Evolutionary conservation across 768 basidiomycete species (phyloP).

Genomic region (Mycena leptocephala): DNA sequence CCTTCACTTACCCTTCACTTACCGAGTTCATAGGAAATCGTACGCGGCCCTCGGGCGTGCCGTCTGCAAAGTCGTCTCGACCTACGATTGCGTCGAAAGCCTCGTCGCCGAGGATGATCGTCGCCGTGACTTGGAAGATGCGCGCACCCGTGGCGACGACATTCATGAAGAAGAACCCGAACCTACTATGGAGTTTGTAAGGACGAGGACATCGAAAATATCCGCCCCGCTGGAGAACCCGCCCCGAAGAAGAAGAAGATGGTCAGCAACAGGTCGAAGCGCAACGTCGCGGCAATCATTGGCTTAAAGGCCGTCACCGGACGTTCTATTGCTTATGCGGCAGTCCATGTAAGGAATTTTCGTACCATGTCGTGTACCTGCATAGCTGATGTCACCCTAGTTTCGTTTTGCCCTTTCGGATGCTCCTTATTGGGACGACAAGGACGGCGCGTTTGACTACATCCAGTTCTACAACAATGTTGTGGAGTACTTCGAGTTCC

Average conservation of each 20-base stretch:
- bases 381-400: not conserved
- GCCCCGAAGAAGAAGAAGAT: too few relatives aligned
- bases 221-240: too few relatives aligned
- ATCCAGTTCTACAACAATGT: constrained; percentile 34
- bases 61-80: not conserved
- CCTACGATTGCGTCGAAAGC: not conserved
- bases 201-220: too few relatives aligned
- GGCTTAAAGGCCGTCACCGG: constrained; percentile 36
- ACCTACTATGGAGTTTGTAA: not conserved
- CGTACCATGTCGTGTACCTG: not conserved
- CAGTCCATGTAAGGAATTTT: constrained; percentile 44
- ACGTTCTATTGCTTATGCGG: constrained; percentile 20
- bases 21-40: too few relatives aligned
- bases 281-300: too few relatives aligned
- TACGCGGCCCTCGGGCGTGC: not conserved
- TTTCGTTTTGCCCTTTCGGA: constrained; percentile 33
- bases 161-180: not conserved
- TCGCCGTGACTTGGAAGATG: not conserved
- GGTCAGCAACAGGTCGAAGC: too few relatives aligned
- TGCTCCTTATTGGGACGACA: constrained; percentile 19
- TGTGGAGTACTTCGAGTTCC: too few relatives aligned
- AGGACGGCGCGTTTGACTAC: constrained; percentile 35
- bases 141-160: not conserved
- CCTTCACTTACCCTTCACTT: too few relatives aligned
- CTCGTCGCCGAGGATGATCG: not conserved